phyloP scores from a whole-genome alignment of 78 protist species.

The Anaeramoeba flamelloides region DNA sequence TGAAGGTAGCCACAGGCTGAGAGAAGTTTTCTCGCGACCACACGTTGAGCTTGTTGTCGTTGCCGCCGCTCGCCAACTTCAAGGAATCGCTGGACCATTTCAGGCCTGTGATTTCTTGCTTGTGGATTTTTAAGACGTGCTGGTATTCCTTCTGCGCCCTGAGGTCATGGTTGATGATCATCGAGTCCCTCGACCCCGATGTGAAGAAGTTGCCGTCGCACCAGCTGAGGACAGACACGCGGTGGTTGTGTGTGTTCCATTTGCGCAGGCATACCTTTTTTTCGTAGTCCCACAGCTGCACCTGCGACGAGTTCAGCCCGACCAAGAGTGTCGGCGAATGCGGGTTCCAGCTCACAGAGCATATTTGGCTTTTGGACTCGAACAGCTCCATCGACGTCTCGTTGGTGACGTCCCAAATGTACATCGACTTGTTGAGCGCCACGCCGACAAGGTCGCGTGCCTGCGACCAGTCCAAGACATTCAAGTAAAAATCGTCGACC shows the following conservation, averaged over 20 bases:
- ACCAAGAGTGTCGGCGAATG: background rate
- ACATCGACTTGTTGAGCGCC: conserved; percentile 78
- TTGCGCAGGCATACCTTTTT: background rate
- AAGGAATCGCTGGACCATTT: background rate
- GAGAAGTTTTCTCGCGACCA: background rate
- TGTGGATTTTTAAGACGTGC: background rate
- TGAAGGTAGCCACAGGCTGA: background rate
- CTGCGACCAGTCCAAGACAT: conserved; percentile 91
- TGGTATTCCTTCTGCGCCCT: background rate
- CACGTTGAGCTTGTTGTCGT: background rate
- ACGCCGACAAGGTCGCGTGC: conserved; percentile 70
- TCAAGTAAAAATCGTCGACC: conserved; percentile 86
- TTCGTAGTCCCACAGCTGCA: background rate
- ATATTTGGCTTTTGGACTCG: conserved; percentile 1
- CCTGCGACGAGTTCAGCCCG: background rate
- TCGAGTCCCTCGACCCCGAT: background rate
- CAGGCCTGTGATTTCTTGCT: background rate
- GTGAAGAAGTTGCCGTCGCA: background rate
- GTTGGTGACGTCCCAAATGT: conserved; percentile 89
- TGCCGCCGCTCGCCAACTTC: background rate
- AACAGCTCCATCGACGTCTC: conserved; percentile 25
- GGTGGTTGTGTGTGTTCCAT: background rate
- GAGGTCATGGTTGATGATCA: background rate
- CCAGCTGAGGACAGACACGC: background rate
- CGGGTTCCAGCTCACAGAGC: background rate